Base-by-base conservation (phyloP, 1,284 basidiomycete species). In the Apiotrichum gracile region DNA sequence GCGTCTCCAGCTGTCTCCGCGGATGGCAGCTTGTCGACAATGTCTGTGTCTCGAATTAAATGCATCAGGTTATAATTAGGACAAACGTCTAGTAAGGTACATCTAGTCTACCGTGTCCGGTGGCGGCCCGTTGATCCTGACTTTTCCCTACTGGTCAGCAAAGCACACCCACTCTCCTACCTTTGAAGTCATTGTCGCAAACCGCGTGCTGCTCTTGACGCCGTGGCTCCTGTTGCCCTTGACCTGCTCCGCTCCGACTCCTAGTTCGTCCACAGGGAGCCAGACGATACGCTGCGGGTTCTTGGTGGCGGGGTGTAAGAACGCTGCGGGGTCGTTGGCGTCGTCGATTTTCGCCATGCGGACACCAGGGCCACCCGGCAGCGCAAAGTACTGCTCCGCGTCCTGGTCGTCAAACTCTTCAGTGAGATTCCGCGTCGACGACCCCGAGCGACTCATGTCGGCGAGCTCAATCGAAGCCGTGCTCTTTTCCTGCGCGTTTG, bases 241-340 rank as follows among this genome's bases (percentile, higher is more conserved):
- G 61, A 81, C 81, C 74, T 91, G 87, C 56, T 81, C 83, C 54
- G 78, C 78, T 13, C 76, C 81, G 44, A 91, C 64, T 0, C 87
- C 87, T 5, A 86, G 76, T 41, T 78, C 70, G 64, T 93, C 89
- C 44, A 72, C 68, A 14, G 91, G 87, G 47, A 94, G 73, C 91
- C 92, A 96, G 35, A 96, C 76, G 12, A 82, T 78, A 53, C 83
- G 79, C 73, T 90, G 87, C 40, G 85, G 82, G 47, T 85, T 80
- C 48, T 84, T 83, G 13, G 83, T 78, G 12, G 87, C 88, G 16
- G 89, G 90, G 64, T 91, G 90, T 49, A 86, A 84, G 75, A 92
- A 94, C 1, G 77, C 73, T 27, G 68, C 57, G 0, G 64, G 65
- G 51, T 74, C 70, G 42, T 69, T 56, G 13, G 51, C 62, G 35